These are phyloP conservation scores for Cymbopogon citratus DNA, from an alignment of 176 grass and related monocot genomes.

Conservation along the genomic window DNA sequence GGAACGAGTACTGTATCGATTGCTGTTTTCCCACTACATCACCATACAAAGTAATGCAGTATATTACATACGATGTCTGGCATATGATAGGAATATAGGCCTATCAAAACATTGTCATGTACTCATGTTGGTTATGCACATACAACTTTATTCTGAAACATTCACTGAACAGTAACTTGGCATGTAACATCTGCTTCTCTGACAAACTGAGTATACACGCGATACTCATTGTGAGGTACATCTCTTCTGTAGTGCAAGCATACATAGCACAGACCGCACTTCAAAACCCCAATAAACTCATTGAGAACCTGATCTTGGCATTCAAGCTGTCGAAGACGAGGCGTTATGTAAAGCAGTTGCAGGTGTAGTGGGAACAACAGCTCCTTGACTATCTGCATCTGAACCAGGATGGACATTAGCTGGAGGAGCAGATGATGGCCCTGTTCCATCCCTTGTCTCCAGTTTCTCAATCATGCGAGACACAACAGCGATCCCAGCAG, in stretches of 20 bases:
- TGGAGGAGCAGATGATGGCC: too few relatives aligned
- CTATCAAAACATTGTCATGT: background rate
- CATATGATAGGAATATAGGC: background rate
- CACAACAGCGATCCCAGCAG: conserved; percentile 52
- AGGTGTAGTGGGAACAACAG: background rate
- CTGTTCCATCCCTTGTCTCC: too few relatives aligned
- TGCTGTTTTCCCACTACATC: background rate
- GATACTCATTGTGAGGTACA: background rate
- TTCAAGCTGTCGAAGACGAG: conserved; percentile 24
- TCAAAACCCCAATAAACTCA: background rate
- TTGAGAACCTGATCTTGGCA: conserved; percentile 12
- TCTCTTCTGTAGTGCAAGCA: background rate
- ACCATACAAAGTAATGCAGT: background rate
- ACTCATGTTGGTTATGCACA: background rate
- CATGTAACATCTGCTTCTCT: too few relatives aligned
- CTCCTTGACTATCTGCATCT: background rate
- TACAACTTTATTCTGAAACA: too few relatives aligned
- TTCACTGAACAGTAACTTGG: too few relatives aligned
- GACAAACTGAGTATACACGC: background rate
- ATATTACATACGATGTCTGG: background rate
- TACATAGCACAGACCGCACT: background rate
- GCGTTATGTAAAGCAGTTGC: background rate
- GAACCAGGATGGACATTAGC: too few relatives aligned
- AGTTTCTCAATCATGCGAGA: conserved; percentile 45
- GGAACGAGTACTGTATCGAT: background rate